A percentile compares a stretch with the other conserved stretches of the same genome.
Evolutionary conservation across 257 asterid species (phyloP).

Genomic region (Gentiana straminea): DNA sequence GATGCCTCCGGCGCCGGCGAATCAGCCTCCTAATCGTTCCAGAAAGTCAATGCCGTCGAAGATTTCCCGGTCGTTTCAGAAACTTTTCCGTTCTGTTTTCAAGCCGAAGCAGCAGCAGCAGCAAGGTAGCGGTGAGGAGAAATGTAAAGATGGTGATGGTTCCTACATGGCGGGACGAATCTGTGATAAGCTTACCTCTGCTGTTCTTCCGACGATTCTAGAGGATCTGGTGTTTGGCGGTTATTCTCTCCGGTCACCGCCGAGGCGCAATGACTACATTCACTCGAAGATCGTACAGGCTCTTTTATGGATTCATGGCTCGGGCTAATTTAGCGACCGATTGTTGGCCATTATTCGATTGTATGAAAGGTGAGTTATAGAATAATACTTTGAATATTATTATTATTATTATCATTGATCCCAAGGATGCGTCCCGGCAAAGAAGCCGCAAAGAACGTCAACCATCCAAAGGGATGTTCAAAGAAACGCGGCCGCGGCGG

Average conservation of each 20-base stretch:
- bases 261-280: too few species aligned
- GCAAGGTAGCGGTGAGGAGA: not conserved
- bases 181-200: conserved; percentile 19
- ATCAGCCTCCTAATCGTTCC: too few species aligned
- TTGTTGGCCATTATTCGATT: too few species aligned
- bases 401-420: too few species aligned
- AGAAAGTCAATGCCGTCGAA: conserved; percentile 31
- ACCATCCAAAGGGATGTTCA: too few species aligned
- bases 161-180: conserved; percentile 4
- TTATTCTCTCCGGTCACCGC: conserved; percentile 48
- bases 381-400: too few species aligned
- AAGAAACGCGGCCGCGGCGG: too few species aligned
- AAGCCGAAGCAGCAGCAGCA: conserved; percentile 22
- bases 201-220: conserved; percentile 41
- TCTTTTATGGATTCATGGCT: conserved; percentile 39
- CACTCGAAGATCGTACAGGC: too few species aligned
- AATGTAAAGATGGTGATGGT: conserved; percentile 5
- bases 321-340: too few species aligned
- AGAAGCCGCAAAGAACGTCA: too few species aligned
- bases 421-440: too few species aligned
- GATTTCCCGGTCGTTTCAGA: conserved; percentile 42
- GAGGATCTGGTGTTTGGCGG: conserved; percentile 39
- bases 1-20: conserved; percentile 7
- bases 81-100: conserved; percentile 42
- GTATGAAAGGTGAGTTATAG: too few species aligned